Percentiles rank a stretch among this genome's conserved stretches.
These are phyloP conservation scores for Somion occarium DNA, from an alignment of 1,284 basidiomycete species.

Conservation along the genomic window DNA sequence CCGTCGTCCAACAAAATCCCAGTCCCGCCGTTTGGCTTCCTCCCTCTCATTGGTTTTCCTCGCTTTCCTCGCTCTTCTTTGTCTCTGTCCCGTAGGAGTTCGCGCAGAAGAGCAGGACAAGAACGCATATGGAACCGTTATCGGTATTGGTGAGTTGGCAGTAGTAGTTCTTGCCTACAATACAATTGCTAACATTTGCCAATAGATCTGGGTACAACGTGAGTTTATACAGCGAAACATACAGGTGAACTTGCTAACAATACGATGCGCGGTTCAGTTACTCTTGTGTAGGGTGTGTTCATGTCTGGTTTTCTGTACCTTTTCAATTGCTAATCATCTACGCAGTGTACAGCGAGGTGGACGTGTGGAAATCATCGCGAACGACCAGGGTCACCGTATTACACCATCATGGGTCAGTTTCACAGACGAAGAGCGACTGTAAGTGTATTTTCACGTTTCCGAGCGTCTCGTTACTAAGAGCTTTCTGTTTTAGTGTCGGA, in stretches of 20 bases:
- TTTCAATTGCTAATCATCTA: neutral
- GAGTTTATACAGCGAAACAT: no score
- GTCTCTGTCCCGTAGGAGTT: constrained; percentile 53
- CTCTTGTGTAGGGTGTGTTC: constrained; percentile 69
- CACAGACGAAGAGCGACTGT: constrained; percentile 89
- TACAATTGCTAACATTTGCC: no score
- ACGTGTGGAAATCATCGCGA: constrained; percentile 94
- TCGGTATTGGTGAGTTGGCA: constrained; percentile 77
- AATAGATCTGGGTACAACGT: constrained; percentile 79
- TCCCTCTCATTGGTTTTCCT: constrained; percentile 63
- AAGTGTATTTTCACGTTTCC: constrained; percentile 23
- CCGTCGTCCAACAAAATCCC: constrained; percentile 50
- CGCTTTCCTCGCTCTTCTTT: constrained; percentile 59
- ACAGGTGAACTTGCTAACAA: constrained; percentile 9
- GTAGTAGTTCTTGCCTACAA: constrained; percentile 17
- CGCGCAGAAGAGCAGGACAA: constrained; percentile 50
- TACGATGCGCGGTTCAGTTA: constrained; percentile 41
- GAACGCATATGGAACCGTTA: constrained; percentile 84
- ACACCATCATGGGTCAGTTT: constrained; percentile 95
- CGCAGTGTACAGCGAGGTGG: constrained; percentile 86
- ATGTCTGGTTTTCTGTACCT: no score
- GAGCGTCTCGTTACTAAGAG: neutral
- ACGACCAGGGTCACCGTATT: constrained; percentile 97
- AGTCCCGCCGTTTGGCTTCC: constrained; percentile 54
- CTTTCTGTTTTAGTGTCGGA: constrained; percentile 60